Conservation (phyloP, 306 rosid genomes). For the Pueraria montana region DNA sequence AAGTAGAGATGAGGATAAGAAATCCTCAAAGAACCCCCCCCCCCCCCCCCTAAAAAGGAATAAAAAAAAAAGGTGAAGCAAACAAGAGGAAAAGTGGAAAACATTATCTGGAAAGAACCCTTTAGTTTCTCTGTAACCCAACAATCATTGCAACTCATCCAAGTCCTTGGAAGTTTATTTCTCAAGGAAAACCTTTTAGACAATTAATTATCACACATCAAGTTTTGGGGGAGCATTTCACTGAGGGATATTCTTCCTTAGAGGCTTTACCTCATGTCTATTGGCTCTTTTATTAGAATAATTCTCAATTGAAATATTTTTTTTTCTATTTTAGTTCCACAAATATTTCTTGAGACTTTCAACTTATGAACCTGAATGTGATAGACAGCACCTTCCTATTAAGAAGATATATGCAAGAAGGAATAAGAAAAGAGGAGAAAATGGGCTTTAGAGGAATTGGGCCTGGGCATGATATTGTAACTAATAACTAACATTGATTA, state of each 20-base stretch:
- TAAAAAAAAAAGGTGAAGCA: background rate
- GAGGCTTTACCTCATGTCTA: background rate
- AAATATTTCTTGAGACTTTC: background rate
- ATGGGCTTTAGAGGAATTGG: too few species aligned
- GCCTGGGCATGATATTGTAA: too few species aligned
- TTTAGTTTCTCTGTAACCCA: background rate
- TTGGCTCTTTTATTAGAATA: background rate
- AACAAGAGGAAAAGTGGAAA: background rate
- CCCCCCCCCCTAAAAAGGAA: background rate
- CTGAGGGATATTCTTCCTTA: background rate
- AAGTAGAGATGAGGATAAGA: constrained; percentile 8
- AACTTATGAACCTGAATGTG: background rate
- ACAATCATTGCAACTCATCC: constrained; percentile 3
- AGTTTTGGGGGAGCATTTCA: background rate
- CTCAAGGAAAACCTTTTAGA: constrained; percentile 4
- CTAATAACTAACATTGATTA: too few species aligned
- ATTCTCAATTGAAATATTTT: background rate
- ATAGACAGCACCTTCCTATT: too few species aligned
- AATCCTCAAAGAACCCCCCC: background rate
- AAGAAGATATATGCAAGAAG: too few species aligned
- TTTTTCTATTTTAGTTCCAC: background rate
- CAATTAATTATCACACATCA: constrained; percentile 4
- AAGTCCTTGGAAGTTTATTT: background rate
- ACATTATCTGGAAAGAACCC: constrained; percentile 22
- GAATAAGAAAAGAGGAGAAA: too few species aligned